Conservation (phyloP, 129 eudicot genomes). For the Flaveria sonorensis region DNA sequence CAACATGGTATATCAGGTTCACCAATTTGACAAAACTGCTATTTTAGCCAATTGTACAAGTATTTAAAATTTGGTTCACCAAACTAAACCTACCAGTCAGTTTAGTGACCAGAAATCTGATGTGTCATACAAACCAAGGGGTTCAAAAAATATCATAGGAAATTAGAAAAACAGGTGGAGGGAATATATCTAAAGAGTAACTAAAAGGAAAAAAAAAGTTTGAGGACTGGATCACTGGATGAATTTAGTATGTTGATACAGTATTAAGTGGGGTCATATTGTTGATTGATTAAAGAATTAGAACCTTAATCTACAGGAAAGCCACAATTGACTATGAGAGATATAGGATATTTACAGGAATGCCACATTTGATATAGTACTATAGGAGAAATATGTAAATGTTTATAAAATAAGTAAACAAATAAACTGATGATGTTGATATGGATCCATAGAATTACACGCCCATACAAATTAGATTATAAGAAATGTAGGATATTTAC, state of each 20-base stretch:
- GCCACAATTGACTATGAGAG: neutral
- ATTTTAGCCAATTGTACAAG: neutral
- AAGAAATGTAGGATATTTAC: neutral
- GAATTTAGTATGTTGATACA: neutral
- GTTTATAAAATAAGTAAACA: no score
- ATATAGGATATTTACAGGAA: neutral
- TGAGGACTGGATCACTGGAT: neutral
- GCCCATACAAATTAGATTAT: neutral
- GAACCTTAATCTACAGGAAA: neutral
- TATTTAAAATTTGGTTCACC: conserved; percentile 7
- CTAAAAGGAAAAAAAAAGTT: neutral
- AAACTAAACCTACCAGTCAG: conserved; percentile 13
- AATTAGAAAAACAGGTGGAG: conserved; percentile 1
- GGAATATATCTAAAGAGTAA: neutral
- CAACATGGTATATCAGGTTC: conserved; percentile 10
- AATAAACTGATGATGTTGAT: no score
- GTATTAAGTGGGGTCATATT: conserved; percentile 10
- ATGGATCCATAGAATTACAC: no score
- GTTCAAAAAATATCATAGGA: conserved; percentile 5
- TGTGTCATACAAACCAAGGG: neutral
- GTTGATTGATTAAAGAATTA: neutral
- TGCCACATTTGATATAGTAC: neutral
- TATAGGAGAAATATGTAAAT: no score
- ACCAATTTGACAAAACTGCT: conserved; percentile 18
- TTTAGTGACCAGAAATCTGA: conserved; percentile 16